Percentiles rank a stretch among this genome's conserved stretches.
Evolutionary conservation across 1,284 basidiomycete species (phyloP).

Genomic region (Grifola frondosa): DNA sequence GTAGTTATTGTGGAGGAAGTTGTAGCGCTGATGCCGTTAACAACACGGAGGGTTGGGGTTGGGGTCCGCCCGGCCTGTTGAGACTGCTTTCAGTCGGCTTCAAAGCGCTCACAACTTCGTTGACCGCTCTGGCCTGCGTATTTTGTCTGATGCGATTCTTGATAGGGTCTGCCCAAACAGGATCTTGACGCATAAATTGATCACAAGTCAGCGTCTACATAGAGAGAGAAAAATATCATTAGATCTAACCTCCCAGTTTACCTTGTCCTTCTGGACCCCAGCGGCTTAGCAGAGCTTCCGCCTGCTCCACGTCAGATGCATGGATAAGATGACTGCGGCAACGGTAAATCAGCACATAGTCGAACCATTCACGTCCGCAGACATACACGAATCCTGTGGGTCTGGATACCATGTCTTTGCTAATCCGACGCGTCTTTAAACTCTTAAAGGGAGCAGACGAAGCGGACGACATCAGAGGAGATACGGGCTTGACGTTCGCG

Average conservation of each 20-base stretch:
- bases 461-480: constrained; percentile 27
- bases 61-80: constrained; percentile 37
- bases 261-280: constrained; percentile 92
- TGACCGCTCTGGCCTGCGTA: constrained; percentile 80
- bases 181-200: constrained; percentile 53
- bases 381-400: constrained; percentile 86
- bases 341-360: constrained; percentile 19
- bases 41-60: constrained; percentile 68
- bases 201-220: constrained; percentile 17
- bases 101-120: constrained; percentile 73
- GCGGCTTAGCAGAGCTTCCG: constrained; percentile 82
- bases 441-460: constrained; percentile 43
- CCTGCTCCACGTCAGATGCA: constrained; percentile 90
- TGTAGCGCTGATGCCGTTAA: constrained; percentile 75
- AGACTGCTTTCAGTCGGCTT: constrained; percentile 53
- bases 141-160: constrained; percentile 77
- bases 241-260: constrained; percentile 77
- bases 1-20: constrained; percentile 70
- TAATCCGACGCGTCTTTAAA: constrained; percentile 59
- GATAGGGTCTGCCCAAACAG: constrained; percentile 88
- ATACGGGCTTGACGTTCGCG: constrained; percentile 21
- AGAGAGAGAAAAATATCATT: constrained; percentile 20
- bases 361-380: constrained; percentile 3
- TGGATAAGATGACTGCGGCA: constrained; percentile 83
- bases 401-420: constrained; percentile 83